Evolutionary conservation across 371 early-diverging fungal genomes (phyloP).

Genomic region (Mucor sp.): DNA sequence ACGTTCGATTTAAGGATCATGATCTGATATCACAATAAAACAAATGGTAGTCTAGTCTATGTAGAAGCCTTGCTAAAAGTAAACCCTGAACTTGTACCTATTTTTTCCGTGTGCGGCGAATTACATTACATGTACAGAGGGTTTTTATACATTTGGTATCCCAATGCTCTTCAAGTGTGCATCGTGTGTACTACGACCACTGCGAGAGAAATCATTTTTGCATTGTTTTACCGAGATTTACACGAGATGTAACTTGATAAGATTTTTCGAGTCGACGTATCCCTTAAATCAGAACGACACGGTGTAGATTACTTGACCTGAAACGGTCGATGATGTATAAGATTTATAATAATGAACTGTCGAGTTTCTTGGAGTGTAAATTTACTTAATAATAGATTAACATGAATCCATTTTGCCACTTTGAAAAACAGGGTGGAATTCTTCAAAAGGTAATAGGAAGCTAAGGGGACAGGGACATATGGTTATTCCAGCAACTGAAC

Average conservation of each 20-base stretch:
- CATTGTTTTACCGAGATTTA: not conserved
- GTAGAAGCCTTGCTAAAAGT: not conserved
- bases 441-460: not conserved
- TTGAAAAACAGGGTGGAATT: not conserved
- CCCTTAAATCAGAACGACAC: not conserved
- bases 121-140: not conserved
- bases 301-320: not conserved
- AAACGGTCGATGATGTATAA: not conserved
- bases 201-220: not conserved
- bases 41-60: not conserved
- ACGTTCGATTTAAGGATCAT: not conserved
- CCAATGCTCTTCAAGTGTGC: not conserved
- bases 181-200: not conserved
- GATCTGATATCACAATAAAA: not conserved
- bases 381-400: not conserved
- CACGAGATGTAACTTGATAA: not conserved
- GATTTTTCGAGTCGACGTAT: not conserved
- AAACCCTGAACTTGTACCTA: not conserved
- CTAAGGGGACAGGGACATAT: not conserved
- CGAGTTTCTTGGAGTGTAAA: not conserved
- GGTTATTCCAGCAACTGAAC: not conserved
- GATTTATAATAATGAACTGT: not conserved
- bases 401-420: not conserved
- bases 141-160: not conserved
- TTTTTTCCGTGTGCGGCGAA: not conserved